phyloP scores from a whole-genome alignment of 1,284 basidiomycete genomes.

The Grifola frondosa region DNA sequence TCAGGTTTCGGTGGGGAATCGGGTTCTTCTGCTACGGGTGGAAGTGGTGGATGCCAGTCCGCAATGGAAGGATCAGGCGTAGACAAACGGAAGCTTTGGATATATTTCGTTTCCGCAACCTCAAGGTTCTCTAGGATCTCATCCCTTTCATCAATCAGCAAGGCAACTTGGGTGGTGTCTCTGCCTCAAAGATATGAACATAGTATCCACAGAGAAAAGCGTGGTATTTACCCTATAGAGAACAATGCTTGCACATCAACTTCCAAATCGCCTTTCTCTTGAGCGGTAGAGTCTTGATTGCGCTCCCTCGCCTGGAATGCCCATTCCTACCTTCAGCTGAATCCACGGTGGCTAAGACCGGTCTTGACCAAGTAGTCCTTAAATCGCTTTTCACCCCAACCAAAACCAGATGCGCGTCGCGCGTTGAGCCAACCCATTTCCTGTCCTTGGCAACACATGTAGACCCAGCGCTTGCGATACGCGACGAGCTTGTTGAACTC shows the following conservation, averaged over 20 bases:
- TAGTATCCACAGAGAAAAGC: slow-evolving; percentile 4
- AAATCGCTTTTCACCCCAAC: slow-evolving; percentile 70
- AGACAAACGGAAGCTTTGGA: slow-evolving; percentile 69
- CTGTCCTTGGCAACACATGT: slow-evolving; percentile 60
- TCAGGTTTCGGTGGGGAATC: slow-evolving; percentile 45
- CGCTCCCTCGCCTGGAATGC: slow-evolving; percentile 30
- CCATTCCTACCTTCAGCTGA: slow-evolving; percentile 20
- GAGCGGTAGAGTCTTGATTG: slow-evolving; percentile 35
- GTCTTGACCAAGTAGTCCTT: slow-evolving; percentile 67
- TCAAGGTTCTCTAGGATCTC: slow-evolving; percentile 75
- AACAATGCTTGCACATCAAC: slow-evolving; percentile 72
- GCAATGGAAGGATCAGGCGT: slow-evolving; percentile 59
- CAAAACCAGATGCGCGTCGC: slow-evolving; percentile 57
- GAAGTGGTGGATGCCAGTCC: slow-evolving; percentile 35
- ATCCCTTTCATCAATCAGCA: slow-evolving; percentile 71
- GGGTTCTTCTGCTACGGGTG: slow-evolving; percentile 25
- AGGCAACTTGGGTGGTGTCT: slow-evolving; percentile 62
- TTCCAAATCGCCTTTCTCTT: slow-evolving; percentile 48
- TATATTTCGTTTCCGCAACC: slow-evolving; percentile 75
- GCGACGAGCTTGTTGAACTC: slow-evolving; percentile 59
- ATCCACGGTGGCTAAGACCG: slow-evolving; percentile 58
- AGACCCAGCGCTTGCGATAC: slow-evolving; percentile 59
- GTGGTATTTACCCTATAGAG: slow-evolving; percentile 58
- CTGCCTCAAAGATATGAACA: slow-evolving; percentile 37
- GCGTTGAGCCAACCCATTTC: slow-evolving; percentile 77